Evolutionary conservation across 208 protist species (phyloP), one percentile per base, ranked within the genome.

Genomic region (Wallacemonas sp.): DNA sequence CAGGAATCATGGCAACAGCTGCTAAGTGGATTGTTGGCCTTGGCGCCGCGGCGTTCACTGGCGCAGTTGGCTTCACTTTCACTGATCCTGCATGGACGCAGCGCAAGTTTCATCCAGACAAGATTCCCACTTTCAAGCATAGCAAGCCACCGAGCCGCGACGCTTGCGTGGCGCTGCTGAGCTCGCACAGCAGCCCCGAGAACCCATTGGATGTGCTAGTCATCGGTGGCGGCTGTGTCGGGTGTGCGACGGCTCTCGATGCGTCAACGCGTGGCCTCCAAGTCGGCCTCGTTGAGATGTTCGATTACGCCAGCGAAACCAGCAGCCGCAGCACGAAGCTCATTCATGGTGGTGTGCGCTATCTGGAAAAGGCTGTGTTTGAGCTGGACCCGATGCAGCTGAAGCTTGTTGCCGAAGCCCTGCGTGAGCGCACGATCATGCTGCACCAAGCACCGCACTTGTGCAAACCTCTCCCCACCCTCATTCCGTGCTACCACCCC

Each of bases 321-420:
- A 96, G 87, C 66, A 96, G 87, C 62, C 90, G 92, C n/a, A 94
- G 89, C 53, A 98, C 97, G 3, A 99, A 99, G 77, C 92, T 99
- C 17, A 97, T 98, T 51, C 97, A 99, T 71, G 98, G 97, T 56
- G 97, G 96, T 46, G 94, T 99, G 45, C 95, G 97, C n/a, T 99
- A 99, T 72, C 83, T 99, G 44, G 72, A 98, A 73, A 93, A 96
- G 72, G 80, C 92, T 17, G 85, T 95, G 33, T 86, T 95, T 53
- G 74, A 90, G 77, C 62, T 82, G 19, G 84, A 97, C 81, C 70
- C 79, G 21, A 79, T 86, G 61, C 91, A 98, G 68, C 72, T 98
- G 8, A 80, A 86, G 34, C 74, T 98, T 9, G 96, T 99, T 0
- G 77, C 86, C 4, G 96, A 98, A 63, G 94, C 91, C 26, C 73